These are phyloP conservation scores for Nicotiana tomentosiformis DNA, from an alignment of 257 asterid genomes.

Conservation along the genomic window DNA sequence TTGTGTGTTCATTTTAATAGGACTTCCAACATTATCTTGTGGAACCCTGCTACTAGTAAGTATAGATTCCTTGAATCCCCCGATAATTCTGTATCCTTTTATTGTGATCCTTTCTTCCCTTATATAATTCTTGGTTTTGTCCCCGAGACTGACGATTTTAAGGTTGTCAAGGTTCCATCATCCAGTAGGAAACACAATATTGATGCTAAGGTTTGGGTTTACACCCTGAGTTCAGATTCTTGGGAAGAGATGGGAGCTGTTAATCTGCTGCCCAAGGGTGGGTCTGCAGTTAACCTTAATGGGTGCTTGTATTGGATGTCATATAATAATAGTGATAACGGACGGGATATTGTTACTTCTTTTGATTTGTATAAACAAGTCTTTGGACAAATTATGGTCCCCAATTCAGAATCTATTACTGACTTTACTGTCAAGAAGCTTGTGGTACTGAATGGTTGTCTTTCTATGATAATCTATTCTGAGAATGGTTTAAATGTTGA, in stretches of 20 bases:
- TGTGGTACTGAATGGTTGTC: background rate
- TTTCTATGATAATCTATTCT: background rate
- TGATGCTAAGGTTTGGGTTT: background rate
- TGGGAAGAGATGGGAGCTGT: background rate
- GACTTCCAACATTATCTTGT: background rate
- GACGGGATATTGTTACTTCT: background rate
- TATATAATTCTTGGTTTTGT: background rate
- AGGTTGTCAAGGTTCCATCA: background rate
- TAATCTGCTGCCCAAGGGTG: background rate
- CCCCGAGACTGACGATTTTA: background rate
- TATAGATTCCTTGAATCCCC: background rate
- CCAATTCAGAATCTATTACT: background rate
- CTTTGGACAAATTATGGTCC: background rate
- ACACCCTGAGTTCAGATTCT: background rate
- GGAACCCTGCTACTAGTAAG: background rate
- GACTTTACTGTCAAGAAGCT: background rate
- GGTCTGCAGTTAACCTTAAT: background rate
- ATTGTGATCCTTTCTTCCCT: background rate
- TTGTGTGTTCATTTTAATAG: slow-evolving; percentile 4
- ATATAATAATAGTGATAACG: background rate
- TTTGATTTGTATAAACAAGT: slow-evolving; percentile 1
- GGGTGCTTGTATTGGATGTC: background rate
- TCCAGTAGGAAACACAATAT: background rate
- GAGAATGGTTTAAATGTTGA: background rate
- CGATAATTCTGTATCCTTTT: background rate